Evolutionary conservation across 164 flowering plant genomes (phyloP), one percentile per base, ranked within the genome.

Genomic region (Stephania cephalantha): DNA sequence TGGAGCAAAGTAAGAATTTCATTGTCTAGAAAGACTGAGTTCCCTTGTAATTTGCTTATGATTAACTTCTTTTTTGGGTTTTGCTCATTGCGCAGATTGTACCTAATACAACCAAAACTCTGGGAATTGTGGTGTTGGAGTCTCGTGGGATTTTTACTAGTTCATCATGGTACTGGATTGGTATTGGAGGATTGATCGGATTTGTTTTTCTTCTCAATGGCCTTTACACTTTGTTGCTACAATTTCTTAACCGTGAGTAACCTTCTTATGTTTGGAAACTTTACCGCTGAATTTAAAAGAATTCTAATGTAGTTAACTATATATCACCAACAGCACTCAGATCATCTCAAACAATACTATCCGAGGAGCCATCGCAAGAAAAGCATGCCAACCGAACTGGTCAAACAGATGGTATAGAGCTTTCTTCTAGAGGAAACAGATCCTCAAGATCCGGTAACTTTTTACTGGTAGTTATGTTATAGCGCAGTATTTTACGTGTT

Each of bases 1-100:
- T 90, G 94, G 94, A 79, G 66, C 11, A 75, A 81, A 11, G 94
- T 90, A 84, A 81, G 81, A 67, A 70, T 70, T 35, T 70, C 58
- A 70, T 46, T 25, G 22, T 46, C 5, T 9, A 70, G 31, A 6
- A 70, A 61, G 66, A 20, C 18, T 61, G 6, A 61, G 5, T 61
- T 2, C 22, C 20, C 66, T 61, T 61, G 10, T 61, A n/a, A 20
- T 2, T 20, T n/a, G 66, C 66, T 61, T 7, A 17, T 20, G 66
- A 2, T 61, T 61, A 29, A 66, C 17, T 66, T 25, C 5, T 25
- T 9, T 66, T 68, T 68, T 31, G n/a, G 46, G 35, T 68, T 13
- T 68, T 18, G 12, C 48, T 44, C 4, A 42, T 70, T 69, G 15
- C 2, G 22, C 71, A 81, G 83, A 55, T 72, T 68, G 46, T 22